Evolutionary conservation across 208 protist genomes (phyloP).

Genomic region (Crithidia acanthocephali): DNA sequence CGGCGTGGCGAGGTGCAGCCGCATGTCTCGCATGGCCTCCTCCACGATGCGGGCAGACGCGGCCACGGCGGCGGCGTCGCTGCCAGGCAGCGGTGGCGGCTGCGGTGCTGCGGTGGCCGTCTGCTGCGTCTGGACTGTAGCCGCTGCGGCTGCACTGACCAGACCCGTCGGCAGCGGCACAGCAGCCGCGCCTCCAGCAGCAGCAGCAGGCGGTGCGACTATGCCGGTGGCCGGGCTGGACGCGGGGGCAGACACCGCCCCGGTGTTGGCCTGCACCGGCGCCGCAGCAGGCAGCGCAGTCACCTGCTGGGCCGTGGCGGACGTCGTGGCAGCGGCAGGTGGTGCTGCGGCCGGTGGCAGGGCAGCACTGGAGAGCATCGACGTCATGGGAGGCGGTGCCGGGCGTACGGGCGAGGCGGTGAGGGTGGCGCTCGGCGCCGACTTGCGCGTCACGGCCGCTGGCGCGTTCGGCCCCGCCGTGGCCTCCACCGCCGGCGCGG

Average conservation of each 20-base stretch:
- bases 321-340: background rate
- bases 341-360: background rate
- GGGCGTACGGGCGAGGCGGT: background rate
- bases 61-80: background rate
- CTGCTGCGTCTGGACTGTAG: background rate
- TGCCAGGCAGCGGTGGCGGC: background rate
- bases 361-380: background rate
- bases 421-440: constrained; percentile 7
- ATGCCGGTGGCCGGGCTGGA: constrained; percentile 9
- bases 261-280: constrained; percentile 2
- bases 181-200: background rate
- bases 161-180: background rate
- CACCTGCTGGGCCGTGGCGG: background rate
- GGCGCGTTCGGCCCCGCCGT: constrained; percentile 6
- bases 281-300: background rate
- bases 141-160: background rate
- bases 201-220: background rate
- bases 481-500: background rate
- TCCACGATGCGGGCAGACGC: constrained; percentile 22
- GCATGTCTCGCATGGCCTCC: constrained; percentile 14
- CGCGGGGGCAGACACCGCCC: background rate
- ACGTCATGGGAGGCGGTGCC: background rate
- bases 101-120: background rate
- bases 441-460: constrained; percentile 16
- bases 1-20: constrained; percentile 18